Base-by-base conservation (phyloP, 805 yeast genomes). In the Yamadazyma kitorensis region DNA sequence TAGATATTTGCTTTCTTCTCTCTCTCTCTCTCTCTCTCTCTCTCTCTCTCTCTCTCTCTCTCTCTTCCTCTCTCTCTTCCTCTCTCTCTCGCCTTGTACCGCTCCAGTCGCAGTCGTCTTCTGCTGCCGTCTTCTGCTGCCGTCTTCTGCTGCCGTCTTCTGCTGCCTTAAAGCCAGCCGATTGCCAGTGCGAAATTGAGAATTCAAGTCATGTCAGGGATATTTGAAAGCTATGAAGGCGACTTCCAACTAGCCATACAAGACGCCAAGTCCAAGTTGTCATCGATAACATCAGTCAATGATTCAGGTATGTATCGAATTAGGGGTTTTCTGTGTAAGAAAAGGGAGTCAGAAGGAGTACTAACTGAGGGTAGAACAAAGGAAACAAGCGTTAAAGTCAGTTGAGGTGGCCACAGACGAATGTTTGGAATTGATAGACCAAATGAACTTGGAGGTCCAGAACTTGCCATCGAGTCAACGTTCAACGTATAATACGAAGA, bases 381-480 rank as follows among this genome's bases (percentile, higher is more conserved):
- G 87, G 36, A 68, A 71, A 24, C 67, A 61, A 8, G 68, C 80
- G 12, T 64, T 81, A 59, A 72, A 72, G 46, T 76, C 80, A 11
- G 71, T 78, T 2, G 88, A 84, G 50, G 66, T 70, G 28, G 73
- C 82, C 13, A 67, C 83, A n/a, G 95, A 86, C 48, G 95, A 86
- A 51, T 82, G 83, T 23, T 72, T 78, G 36, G 95, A 86, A 52
- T 70, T 86, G 25, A 59, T 87, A 27, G 96, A 89, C 45, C 95
- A 91, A 47, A 81, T 93, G 81, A 79, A 79, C 17, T 70, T 91
- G 26, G 98, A 91, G 55, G 82, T 89, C 2, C 88, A 82, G 53
- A 82, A 81, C 49, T 71, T 87, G 21, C 86, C 96, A n/a, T 80
- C 91, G 40, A 76, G 61, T 41, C 76, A 68, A 41, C 68, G 96